Evolutionary conservation across 495 filamentous ascomycete genomes (phyloP), one percentile per base, ranked within the genome.

Genomic region (Pyrenopolyporus hunteri): DNA sequence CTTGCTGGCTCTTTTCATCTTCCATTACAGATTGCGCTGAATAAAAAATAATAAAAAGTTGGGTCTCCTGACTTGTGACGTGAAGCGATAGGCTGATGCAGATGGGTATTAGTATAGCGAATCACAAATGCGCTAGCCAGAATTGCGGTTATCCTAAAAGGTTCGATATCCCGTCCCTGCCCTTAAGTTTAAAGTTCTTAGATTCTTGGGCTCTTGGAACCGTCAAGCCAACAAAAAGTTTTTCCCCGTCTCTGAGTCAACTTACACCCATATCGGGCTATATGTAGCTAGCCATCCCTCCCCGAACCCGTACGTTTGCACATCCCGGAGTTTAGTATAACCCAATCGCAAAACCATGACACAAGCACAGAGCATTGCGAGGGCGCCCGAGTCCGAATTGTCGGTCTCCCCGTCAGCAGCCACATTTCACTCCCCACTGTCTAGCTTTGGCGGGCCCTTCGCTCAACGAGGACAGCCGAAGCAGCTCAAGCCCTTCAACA

Each of bases 401-500:
- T 82, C 82, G 60, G 67, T 85, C 39, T 86, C 87, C 20, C 87
- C 89, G 26, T 57, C 63, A 42, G 79, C 70, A 19, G 75, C 83
- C 22, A 82, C 82, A 22, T 89, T 89, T 72, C 80, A 85, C 57
- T 86, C 85, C 59, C 80, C 82, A 28, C 73, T 81, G 20, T 83
- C 85, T 11, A 79, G 76, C 72, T 80, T 75, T 68, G 66, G 75
- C 52, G 76, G 72, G 46, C 59, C 64, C 51, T 31, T 66, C 23
- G 53, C 71, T 32, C 66, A 32, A 7, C 59, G 57, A 52, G 59
- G 47, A 28, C 42, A 37, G 28, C 78, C 86, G 14, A 97, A 96
- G 75, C 90, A 88, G 48, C 77, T 98, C 65, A 98, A 98, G 76
- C 95, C 95, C 16, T 99, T 99, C 74, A 87, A 91, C 59, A 94